These are phyloP conservation scores for Funneliformis caledonium DNA, from an alignment of 371 early-diverging fungal species.

Conservation along the genomic window DNA sequence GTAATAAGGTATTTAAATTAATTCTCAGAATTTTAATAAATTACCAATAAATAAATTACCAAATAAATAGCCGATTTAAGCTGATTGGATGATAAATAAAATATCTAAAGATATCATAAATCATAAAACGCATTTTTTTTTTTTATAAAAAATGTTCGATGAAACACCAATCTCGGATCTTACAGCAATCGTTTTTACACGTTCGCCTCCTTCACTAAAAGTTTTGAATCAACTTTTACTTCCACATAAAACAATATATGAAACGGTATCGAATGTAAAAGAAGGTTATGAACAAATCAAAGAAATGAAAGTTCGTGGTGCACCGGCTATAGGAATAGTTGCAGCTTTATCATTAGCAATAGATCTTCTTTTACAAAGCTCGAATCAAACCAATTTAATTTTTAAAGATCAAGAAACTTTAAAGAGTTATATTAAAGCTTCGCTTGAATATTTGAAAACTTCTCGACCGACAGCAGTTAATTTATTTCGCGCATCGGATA, in stretches of 20 bases:
- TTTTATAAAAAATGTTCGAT: too few species aligned
- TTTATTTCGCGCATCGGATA: too few species aligned
- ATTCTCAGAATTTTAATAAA: too few species aligned
- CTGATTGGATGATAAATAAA: too few species aligned
- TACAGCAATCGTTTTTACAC: slow-evolving; percentile 54
- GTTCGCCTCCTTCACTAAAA: slow-evolving; percentile 58
- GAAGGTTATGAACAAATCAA: slow-evolving; percentile 90
- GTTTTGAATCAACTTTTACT: slow-evolving; percentile 93
- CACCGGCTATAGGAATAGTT: slow-evolving; percentile 98
- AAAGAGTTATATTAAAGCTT: slow-evolving; percentile 57
- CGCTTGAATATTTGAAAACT: slow-evolving; percentile 82
- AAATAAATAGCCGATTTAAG: too few species aligned
- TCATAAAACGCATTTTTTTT: too few species aligned
- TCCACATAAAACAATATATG: slow-evolving; percentile 86
- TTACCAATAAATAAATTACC: too few species aligned
- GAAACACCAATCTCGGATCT: neutral
- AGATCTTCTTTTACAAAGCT: slow-evolving; percentile 62
- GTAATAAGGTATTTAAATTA: too few species aligned
- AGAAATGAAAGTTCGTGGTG: slow-evolving; percentile 92
- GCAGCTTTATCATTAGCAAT: slow-evolving; percentile 91
- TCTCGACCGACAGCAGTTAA: slow-evolving; percentile 83
- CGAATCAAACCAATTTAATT: slow-evolving; percentile 14
- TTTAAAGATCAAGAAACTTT: slow-evolving; percentile 23
- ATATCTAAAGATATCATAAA: too few species aligned
- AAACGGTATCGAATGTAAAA: slow-evolving; percentile 64